Conservation (phyloP, 2,329 filamentous ascomycete species). For the Dichotomopilus funicola region DNA sequence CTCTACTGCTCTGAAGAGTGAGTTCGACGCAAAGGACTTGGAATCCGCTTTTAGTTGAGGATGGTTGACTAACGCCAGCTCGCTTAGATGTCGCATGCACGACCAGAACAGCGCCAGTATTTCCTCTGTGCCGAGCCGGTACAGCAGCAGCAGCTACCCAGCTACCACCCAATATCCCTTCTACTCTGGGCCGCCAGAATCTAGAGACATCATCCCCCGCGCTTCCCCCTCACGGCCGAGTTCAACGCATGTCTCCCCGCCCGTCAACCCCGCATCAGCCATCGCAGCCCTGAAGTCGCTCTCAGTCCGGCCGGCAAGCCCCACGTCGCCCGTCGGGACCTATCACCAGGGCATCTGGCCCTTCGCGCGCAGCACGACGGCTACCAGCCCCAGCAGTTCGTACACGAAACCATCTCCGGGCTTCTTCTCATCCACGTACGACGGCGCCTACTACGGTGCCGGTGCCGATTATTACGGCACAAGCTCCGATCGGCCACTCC, state of each 20-base stretch:
- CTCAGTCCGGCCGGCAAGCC: conserved; percentile 48
- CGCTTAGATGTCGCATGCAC: conserved; percentile 45
- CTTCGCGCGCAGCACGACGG: conserved; percentile 42
- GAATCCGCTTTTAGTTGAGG: too few species aligned
- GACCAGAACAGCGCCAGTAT: conserved; percentile 39
- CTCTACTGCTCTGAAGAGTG: conserved; percentile 60
- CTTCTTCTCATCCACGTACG: conserved; percentile 48
- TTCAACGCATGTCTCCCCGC: conserved; percentile 49
- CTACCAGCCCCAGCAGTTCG: conserved; percentile 47
- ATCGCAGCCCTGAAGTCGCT: conserved; percentile 51
- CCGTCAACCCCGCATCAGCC: conserved; percentile 46
- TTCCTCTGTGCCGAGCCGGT: conserved; percentile 26
- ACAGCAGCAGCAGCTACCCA: conserved; percentile 28
- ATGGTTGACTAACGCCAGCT: neutral
- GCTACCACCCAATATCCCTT: conserved; percentile 35
- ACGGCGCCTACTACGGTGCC: conserved; percentile 37
- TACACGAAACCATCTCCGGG: conserved; percentile 39
- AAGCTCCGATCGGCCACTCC: conserved; percentile 48
- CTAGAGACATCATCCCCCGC: conserved; percentile 56
- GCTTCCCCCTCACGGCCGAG: conserved; percentile 56
- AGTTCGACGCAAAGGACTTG: conserved; percentile 27
- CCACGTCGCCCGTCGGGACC: conserved; percentile 45
- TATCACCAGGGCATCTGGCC: conserved; percentile 44
- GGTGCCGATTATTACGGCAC: conserved; percentile 36
- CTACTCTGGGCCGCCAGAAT: conserved; percentile 44